Evolutionary conservation across 805 yeast genomes (phyloP), one percentile per base, ranked within the genome.

Genomic region (Lachancea dasiensis): DNA sequence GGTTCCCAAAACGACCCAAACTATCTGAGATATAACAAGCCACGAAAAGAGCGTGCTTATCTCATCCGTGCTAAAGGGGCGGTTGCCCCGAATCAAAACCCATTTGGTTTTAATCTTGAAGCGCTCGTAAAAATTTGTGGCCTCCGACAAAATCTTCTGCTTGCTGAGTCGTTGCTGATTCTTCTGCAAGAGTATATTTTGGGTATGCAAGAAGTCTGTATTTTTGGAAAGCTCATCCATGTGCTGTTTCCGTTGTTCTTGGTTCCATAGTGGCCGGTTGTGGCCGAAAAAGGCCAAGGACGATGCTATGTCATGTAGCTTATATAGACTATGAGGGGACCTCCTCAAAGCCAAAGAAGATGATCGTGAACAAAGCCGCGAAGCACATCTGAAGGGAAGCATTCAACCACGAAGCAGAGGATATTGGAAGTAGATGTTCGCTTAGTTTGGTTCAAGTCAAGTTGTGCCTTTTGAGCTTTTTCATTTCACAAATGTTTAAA

Each of bases 11-110:
- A 87, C 63, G 30, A 89, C 65, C 73, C 95, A 73, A 1, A 84
- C 56, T 1, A 84, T 77, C 59, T 89, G 92, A 2, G 95, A 92
- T 51, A 90, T 75, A 26, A 90, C 72, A 26, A 90, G 59, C 97
- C 97, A 89, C 8, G 95, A 83, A 49, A 86, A 80, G 46, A 89
- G 67, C 2, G 97, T 96, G 13, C 86, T 73, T 37, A 86, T 70
- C 51, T 89, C 97, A 63, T 89, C 95, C 17, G 81, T 73, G 51
- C 86, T 87, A 64, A 85, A 85, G 2, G 95, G 96, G 20, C 95
- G 70, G 42, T 81, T 75, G 10, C 82, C 81, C 39, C 78, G 72
- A 42, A 85, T 82, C 36, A 89, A 60, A 6, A 78, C 62, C 95
- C 95, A 89, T 54, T 81, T 84, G 36, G 83, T 62, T 27, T 73